Evolutionary conservation across 352 stramenopile species (phyloP).

Genomic region (Phytopythium delawarense): DNA sequence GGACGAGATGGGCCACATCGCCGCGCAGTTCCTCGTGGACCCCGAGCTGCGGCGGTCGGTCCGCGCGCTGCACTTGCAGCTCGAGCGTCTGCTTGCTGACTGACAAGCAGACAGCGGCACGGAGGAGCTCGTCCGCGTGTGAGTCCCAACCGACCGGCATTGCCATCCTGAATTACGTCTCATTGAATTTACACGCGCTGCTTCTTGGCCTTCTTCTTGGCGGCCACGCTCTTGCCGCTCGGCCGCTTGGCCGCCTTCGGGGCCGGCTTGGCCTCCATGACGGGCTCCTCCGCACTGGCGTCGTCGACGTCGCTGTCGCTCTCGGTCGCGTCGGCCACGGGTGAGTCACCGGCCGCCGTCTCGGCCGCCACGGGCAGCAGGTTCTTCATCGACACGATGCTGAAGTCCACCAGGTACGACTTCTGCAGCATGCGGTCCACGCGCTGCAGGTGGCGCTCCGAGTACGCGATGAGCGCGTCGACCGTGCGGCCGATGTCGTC

Average conservation of each 20-base stretch:
- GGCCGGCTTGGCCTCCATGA: constrained; percentile 22
- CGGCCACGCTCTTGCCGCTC: constrained; percentile 8
- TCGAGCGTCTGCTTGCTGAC: not conserved
- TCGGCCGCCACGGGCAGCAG: constrained; percentile 41
- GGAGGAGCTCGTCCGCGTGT: not conserved
- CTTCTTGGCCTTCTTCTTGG: constrained; percentile 29
- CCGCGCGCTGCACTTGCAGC: not conserved
- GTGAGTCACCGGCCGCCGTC: constrained; percentile 15
- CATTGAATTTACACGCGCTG: constrained; percentile 44
- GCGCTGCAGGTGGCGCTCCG: constrained; percentile 96
- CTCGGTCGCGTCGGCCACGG: constrained; percentile 31
- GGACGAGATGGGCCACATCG: not conserved
- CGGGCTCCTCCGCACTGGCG: constrained; percentile 9
- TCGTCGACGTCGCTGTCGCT: constrained; percentile 25
- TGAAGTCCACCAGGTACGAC: constrained; percentile 96
- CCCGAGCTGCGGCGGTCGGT: not conserved
- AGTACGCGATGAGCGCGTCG: constrained; percentile 95
- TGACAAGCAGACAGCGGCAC: not conserved
- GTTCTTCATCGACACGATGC: constrained; percentile 85
- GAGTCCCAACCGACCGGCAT: not conserved
- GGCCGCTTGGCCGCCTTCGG: constrained; percentile 5
- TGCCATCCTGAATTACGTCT: not conserved
- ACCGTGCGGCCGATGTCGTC: constrained; percentile 78
- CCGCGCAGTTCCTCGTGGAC: not conserved
- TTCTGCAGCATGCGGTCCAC: constrained; percentile 95